phyloP scores from a whole-genome alignment of 2,329 filamentous ascomycete genomes.

The Xylaria polymorpha region DNA sequence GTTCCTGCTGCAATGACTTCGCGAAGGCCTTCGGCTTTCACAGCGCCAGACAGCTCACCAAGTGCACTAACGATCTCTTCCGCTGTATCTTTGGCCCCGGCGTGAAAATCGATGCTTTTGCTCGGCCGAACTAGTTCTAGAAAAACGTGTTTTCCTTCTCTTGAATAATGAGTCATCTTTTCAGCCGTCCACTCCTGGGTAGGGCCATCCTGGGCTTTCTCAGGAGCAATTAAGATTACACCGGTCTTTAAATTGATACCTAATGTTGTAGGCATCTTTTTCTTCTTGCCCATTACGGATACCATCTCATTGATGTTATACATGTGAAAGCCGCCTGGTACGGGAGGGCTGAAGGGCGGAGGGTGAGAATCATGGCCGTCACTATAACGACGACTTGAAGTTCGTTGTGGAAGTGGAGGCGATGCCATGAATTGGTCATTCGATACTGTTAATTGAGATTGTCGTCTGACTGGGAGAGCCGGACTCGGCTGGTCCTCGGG shows the following conservation, averaged over 20 bases:
- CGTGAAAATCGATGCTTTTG: conserved; percentile 96
- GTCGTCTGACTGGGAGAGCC: conserved; percentile 53
- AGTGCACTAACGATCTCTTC: conserved; percentile 90
- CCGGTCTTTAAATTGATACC: conserved; percentile 93
- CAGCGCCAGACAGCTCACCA: conserved; percentile 88
- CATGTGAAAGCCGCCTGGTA: conserved; percentile 87
- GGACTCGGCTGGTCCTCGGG: conserved; percentile 72
- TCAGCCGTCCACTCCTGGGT: conserved; percentile 95
- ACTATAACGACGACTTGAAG: conserved; percentile 50
- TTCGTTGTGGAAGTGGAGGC: conserved; percentile 47
- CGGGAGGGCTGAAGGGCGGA: conserved; percentile 57
- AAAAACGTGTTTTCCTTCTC: conserved; percentile 98
- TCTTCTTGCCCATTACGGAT: conserved; percentile 94
- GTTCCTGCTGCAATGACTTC: conserved; percentile 87
- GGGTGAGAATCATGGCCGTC: conserved; percentile 27
- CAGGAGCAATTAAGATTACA: conserved; percentile 89
- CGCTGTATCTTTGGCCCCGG: conserved; percentile 95
- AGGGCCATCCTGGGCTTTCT: conserved; percentile 83
- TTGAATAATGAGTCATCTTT: conserved; percentile 95
- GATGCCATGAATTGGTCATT: conserved; percentile 43
- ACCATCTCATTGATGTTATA: conserved; percentile 99
- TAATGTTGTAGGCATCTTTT: conserved; percentile 97
- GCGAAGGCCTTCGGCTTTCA: conserved; percentile 82
- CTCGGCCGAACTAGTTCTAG: conserved; percentile 91
- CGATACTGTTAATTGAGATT: conserved; percentile 45